Evolutionary conservation across 345 rosid species (phyloP).

Genomic region (Salix koriyanagi): DNA sequence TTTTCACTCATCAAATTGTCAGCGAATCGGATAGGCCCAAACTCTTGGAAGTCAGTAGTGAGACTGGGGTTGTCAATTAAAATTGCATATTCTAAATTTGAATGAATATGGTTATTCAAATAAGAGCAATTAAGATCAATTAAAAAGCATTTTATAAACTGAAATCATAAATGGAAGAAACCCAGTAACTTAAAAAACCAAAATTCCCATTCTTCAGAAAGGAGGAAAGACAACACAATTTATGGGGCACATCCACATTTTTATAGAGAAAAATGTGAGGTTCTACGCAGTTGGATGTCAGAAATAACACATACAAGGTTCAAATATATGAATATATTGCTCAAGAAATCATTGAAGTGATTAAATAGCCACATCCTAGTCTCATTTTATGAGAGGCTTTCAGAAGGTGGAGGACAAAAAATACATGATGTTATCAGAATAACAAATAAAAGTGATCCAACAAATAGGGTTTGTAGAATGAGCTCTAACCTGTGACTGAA

Average conservation of each 20-base stretch:
- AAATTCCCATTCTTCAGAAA: not conserved
- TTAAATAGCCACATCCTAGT: not conserved
- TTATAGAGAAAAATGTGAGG: not conserved
- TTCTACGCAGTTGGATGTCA: not conserved
- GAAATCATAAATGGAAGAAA: not conserved
- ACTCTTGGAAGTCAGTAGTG: not conserved
- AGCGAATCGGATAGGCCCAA: not conserved
- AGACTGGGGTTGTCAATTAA: not conserved
- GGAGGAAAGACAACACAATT: not conserved
- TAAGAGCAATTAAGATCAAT: not conserved
- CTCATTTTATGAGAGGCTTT: not conserved
- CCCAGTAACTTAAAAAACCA: not conserved
- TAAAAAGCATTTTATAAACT: not conserved
- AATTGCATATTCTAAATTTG: not conserved
- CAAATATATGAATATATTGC: not conserved
- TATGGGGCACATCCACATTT: not conserved
- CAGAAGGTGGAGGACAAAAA: not conserved
- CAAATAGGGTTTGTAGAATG: constrained; percentile 22
- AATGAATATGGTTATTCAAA: not conserved
- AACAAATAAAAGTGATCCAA: not conserved
- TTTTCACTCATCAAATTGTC: not conserved
- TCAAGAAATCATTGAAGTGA: not conserved
- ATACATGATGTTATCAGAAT: not conserved
- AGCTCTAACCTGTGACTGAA: constrained; percentile 69
- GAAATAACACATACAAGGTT: not conserved